Conservation (phyloP, 306 rosid species). For the Trifolium subterraneum region DNA sequence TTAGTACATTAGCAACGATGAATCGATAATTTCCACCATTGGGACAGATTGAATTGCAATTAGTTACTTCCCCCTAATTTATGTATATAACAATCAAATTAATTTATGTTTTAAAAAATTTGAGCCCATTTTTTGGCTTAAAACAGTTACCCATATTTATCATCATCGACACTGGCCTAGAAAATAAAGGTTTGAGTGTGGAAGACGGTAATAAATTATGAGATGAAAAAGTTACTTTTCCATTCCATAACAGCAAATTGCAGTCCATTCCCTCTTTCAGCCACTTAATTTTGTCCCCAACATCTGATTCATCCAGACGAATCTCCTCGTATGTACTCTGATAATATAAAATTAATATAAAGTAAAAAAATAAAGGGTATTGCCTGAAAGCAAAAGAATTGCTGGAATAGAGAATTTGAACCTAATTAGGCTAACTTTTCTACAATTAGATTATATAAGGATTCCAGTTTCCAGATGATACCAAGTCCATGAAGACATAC, state of each 20-base stretch:
- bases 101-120: slow-evolving; percentile 8
- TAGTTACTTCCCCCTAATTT: neutral
- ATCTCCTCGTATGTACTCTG: slow-evolving; percentile 81
- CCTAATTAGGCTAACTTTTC: slow-evolving; percentile 32
- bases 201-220: slow-evolving; percentile 25
- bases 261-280: slow-evolving; percentile 99
- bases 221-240: slow-evolving; percentile 59
- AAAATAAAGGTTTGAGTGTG: slow-evolving; percentile 15
- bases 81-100: slow-evolving; percentile 12
- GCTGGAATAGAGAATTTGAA: slow-evolving; percentile 31
- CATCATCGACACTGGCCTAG: neutral
- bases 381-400: slow-evolving; percentile 36
- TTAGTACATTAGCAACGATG: slow-evolving; percentile 9
- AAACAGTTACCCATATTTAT: slow-evolving; percentile 13
- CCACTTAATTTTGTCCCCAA: slow-evolving; percentile 82
- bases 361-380: slow-evolving; percentile 23
- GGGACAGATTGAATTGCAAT: slow-evolving; percentile 17
- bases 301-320: slow-evolving; percentile 70
- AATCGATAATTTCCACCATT: slow-evolving; percentile 17
- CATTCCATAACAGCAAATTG: slow-evolving; percentile 87
- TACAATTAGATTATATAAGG: slow-evolving; percentile 39
- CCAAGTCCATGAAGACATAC: slow-evolving; percentile 98
- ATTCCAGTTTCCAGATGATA: slow-evolving; percentile 52
- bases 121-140: slow-evolving; percentile 16
- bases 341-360: slow-evolving; percentile 38